Conservation (phyloP, 1,139 yeast genomes). For the Scheffersomyces titani region DNA sequence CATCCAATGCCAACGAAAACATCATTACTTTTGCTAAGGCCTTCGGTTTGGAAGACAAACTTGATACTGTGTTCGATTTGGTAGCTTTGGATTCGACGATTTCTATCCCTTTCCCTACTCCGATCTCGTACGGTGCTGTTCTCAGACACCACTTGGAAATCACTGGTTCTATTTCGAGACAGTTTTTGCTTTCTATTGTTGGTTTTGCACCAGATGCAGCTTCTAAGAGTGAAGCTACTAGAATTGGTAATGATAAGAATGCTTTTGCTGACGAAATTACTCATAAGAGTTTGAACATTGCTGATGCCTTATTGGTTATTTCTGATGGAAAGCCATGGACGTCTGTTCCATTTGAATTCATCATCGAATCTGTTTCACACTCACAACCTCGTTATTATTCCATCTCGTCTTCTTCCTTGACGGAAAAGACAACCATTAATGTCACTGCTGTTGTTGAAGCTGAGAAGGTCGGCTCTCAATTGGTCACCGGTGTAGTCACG, state of each 20-base stretch:
- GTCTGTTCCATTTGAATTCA: conserved; percentile 78
- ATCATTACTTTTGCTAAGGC: conserved; percentile 64
- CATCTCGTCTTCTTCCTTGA: conserved; percentile 84
- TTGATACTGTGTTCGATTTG: conserved; percentile 60
- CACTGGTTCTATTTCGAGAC: conserved; percentile 92
- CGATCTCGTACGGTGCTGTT: conserved; percentile 86
- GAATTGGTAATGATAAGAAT: conserved; percentile 68
- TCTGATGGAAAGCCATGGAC: conserved; percentile 71
- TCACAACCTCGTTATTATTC: conserved; percentile 96
- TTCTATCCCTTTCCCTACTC: conserved; percentile 77
- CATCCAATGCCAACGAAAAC: conserved; percentile 81
- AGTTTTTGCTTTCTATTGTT: conserved; percentile 72
- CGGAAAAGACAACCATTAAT: conserved; percentile 73
- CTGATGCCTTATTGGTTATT: conserved; percentile 67
- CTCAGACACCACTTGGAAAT: conserved; percentile 88
- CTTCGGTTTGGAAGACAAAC: conserved; percentile 58
- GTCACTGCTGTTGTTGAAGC: conserved; percentile 94
- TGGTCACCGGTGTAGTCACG: conserved; percentile 85
- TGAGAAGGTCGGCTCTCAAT: conserved; percentile 46
- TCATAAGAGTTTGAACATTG: conserved; percentile 62
- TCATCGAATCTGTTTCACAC: conserved; percentile 78
- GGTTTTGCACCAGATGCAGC: conserved; percentile 77
- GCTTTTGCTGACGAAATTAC: conserved; percentile 68
- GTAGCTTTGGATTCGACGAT: conserved; percentile 76
- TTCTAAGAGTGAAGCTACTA: conserved; percentile 51